Conservation (phyloP, 1,284 basidiomycete genomes). For the Hemileia vastatrix region DNA sequence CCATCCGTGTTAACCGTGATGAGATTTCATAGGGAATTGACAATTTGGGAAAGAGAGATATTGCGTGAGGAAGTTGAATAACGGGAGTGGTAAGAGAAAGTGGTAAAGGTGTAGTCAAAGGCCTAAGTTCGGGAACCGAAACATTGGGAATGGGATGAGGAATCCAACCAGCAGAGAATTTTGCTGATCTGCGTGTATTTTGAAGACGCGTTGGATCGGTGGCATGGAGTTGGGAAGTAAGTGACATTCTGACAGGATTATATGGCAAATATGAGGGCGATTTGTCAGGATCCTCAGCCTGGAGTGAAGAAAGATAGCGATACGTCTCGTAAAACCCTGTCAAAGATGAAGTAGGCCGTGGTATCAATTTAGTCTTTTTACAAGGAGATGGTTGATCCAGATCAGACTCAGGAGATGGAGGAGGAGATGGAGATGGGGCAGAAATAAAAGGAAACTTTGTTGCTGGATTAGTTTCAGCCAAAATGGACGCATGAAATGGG, state of each 20-base stretch:
- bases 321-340: constrained; percentile 3
- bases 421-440: background rate
- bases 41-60: constrained; percentile 24
- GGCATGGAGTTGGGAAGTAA: background rate
- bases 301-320: too few species aligned
- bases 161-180: constrained; percentile 20
- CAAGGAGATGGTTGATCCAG: background rate
- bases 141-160: background rate
- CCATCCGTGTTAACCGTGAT: constrained; percentile 31
- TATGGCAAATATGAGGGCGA: background rate
- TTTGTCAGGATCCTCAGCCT: background rate
- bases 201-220: background rate
- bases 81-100: constrained; percentile 31
- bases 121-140: constrained; percentile 12
- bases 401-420: background rate
- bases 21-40: constrained; percentile 26
- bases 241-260: background rate
- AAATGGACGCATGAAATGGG: background rate
- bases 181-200: background rate
- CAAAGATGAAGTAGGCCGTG: background rate
- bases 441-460: too few species aligned
- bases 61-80: constrained; percentile 22
- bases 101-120: constrained; percentile 33
- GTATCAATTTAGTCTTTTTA: background rate
- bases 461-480: background rate